Percentiles rank a stretch among this genome's conserved stretches.
phyloP scores from a whole-genome alignment of 345 rosid genomes.

The Populus davidiana region DNA sequence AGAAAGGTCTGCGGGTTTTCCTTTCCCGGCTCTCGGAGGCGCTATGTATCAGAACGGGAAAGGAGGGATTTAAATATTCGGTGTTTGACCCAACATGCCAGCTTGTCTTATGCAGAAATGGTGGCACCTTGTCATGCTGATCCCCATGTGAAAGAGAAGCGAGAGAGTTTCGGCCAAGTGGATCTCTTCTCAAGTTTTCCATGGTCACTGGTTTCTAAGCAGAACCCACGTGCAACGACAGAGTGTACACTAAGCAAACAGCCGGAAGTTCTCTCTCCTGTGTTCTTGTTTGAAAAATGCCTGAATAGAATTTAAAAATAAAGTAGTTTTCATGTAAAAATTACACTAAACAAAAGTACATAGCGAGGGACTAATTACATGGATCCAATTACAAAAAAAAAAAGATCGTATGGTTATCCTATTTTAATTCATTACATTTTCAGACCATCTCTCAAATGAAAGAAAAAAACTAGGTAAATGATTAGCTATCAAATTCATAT shows the following conservation, averaged over 20 bases:
- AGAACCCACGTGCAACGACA: background rate
- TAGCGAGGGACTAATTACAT: background rate
- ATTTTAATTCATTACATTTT: too few relatives aligned
- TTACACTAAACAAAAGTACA: too few relatives aligned
- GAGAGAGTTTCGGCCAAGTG: background rate
- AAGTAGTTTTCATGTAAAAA: too few relatives aligned
- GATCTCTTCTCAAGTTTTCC: background rate
- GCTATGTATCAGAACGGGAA: background rate
- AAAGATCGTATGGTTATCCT: too few relatives aligned
- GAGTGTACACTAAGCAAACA: too few relatives aligned
- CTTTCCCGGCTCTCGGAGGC: background rate
- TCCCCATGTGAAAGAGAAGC: background rate
- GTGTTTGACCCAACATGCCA: background rate
- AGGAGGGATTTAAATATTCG: background rate
- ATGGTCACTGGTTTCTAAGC: background rate
- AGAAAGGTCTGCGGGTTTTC: background rate
- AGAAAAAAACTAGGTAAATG: too few relatives aligned
- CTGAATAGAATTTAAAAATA: too few relatives aligned
- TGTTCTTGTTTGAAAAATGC: too few relatives aligned
- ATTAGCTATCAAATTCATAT: too few relatives aligned
- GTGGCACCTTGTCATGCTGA: background rate
- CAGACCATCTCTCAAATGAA: too few relatives aligned
- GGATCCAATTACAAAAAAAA: too few relatives aligned
- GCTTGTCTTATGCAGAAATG: background rate
- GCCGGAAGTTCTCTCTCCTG: background rate